Base-by-base conservation (phyloP, 345 rosid genomes). In the Melastoma malabathricum region DNA sequence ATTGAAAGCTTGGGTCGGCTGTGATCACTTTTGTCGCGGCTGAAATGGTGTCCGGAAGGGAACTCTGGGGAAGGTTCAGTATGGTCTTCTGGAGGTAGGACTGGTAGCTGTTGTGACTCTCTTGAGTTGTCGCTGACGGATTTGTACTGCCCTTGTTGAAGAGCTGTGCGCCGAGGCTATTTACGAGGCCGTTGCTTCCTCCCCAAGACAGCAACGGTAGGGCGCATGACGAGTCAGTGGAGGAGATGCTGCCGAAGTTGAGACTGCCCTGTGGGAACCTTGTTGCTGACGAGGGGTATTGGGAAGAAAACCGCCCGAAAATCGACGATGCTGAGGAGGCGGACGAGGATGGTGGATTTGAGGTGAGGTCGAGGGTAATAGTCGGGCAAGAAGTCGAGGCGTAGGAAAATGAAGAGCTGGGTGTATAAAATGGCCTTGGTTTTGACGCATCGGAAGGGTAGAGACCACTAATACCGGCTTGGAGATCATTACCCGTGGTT, bases 351-450 rank as follows among this genome's bases (percentile, higher is more conserved):
- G 57, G 31, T 3, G 72, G 63, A 63, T 56, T 62, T 51, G 60
- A 54, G 43, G 79, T 65, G 59, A 74, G 75, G 62, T 90, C 98
- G 25, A 90, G 82, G 47, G 92, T 90, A 66, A 90, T 71, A 27
- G 92, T 83, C 6, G 90, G 90, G 68, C 73, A 76, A 1, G 88
- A 66, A 41, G 79, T 45, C 22, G 88, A 51, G 27, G 83, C 43
- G n/a, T 82, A 23, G 18, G 86, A 55, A 44, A 72, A 52, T 46
- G 86, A 69, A 56, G 84, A 50, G 64, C 63, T 67, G 18, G 78
- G 81, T 5, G 74, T 29, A 70, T 60, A 76, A 63, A 73, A 68
- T 22, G 64, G 59, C 0, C 55, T 70, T 44, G 79, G 56, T 60
- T 57, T 73, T 22, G 66, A 62, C 64, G 39, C 64, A 43, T 81